Base-by-base conservation (phyloP, 441 rosid genomes). In the Populus tomentosa region DNA sequence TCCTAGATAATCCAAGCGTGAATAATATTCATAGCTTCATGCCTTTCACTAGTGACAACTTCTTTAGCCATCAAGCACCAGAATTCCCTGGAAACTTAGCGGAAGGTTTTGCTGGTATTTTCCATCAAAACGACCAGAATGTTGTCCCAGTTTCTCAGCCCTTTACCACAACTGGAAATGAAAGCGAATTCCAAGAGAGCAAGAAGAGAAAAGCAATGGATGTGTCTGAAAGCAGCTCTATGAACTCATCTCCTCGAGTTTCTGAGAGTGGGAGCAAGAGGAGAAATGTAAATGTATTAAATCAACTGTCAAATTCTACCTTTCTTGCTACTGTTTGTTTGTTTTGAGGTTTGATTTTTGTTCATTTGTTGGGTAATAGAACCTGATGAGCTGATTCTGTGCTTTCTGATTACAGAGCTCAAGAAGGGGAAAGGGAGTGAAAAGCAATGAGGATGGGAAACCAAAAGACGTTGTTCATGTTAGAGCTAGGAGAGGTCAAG, bases 401-500 rank as follows among this genome's bases (percentile, higher is more conserved):
- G 8, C 23, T 73, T 64, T 26, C 28, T 59, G 23, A 69, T 67
- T 69, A 75, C 75, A 87, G 92, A 80, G 26, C 72, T 77, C 85
- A 16, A 86, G 83, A 69, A 86, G 87, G 82, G 89, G 89, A 71
- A 90, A 94, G 70, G 88, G 82, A 76, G 82, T 64, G 67, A 90
- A 87, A 79, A 71, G 59, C 69, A 82, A 65, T 23, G 90, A 82
- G 40, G 83, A 83, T 59, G 88, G 82, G 80, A 86, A 90, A 69
- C 84, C 81, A 74, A 86, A 81, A 74, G 92, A 86, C 76, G 93
- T 90, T 40, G 82, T 92, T 65, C 94, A 89, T 88, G 92, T 92
- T 28, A 91, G 97, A 83, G 97, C 97, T 23, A 87, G 88, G 82
- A 85, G 97, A 86, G 97, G 97, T 28, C 92, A 92, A 88, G 97